Evolutionary conservation across 2,329 filamentous ascomycete genomes (phyloP).

Genomic region (Fusarium sp.): DNA sequence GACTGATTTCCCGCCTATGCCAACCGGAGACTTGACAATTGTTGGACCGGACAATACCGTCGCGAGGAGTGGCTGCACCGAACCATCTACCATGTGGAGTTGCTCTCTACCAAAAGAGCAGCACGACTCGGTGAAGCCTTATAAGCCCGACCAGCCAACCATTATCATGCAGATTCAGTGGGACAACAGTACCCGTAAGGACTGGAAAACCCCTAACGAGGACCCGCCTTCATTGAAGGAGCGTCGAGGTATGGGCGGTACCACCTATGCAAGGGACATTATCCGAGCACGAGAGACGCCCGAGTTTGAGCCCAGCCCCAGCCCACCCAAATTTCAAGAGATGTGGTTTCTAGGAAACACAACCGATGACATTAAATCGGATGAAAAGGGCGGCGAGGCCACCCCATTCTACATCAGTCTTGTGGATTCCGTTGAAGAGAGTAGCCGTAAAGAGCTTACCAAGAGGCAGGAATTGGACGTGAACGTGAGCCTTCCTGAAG

Average conservation of each 20-base stretch:
- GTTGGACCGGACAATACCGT: constrained; percentile 76
- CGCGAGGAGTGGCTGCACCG: constrained; percentile 76
- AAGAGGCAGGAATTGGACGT: constrained; percentile 40
- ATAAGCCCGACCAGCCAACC: constrained; percentile 76
- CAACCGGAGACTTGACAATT: constrained; percentile 84
- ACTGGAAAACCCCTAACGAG: constrained; percentile 63
- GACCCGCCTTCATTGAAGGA: constrained; percentile 47
- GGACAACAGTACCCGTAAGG: constrained; percentile 68
- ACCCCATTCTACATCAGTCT: constrained; percentile 91
- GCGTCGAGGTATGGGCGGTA: constrained; percentile 45
- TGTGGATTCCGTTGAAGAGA: constrained; percentile 60
- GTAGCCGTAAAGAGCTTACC: constrained; percentile 45
- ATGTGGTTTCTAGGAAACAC: constrained; percentile 87
- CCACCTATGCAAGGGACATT: constrained; percentile 41
- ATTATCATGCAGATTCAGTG: constrained; percentile 84
- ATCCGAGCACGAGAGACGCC: constrained; percentile 37
- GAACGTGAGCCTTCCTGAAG: constrained; percentile 49
- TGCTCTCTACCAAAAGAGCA: constrained; percentile 85
- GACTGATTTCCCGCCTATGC: constrained; percentile 87
- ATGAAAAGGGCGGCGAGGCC: constrained; percentile 82
- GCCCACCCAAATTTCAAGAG: constrained; percentile 73
- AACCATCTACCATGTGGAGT: constrained; percentile 83
- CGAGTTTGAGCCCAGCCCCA: constrained; percentile 64
- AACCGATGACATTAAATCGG: constrained; percentile 76
- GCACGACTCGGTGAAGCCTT: constrained; percentile 72